Percentiles rank a stretch among this genome's conserved stretches.
phyloP scores from a whole-genome alignment of 1,139 yeast species.

The Kurtzmaniella natalensis region DNA sequence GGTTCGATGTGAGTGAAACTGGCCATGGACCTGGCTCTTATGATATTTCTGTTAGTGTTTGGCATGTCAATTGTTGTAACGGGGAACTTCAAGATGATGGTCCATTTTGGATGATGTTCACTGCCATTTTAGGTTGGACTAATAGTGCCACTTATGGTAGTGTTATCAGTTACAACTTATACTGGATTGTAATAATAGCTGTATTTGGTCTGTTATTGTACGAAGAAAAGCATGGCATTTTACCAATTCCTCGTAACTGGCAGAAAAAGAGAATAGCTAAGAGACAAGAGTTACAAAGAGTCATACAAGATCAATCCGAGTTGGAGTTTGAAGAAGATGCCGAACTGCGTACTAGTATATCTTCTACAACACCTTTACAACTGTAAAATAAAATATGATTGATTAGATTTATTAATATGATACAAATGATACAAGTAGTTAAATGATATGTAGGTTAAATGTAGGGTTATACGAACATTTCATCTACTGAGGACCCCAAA shows the following conservation, averaged over 20 bases:
- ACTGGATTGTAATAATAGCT: slow-evolving; percentile 31
- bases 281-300: slow-evolving; percentile 7
- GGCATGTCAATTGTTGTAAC: slow-evolving; percentile 49
- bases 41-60: slow-evolving; percentile 34
- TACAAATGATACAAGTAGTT: too few relatives aligned
- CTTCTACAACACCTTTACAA: slow-evolving; percentile 3
- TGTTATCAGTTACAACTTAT: slow-evolving; percentile 32
- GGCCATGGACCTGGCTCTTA: slow-evolving; percentile 48
- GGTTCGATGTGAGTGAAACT: slow-evolving; percentile 42
- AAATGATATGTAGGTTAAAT: too few relatives aligned
- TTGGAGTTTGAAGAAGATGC: neutral
- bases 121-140: slow-evolving; percentile 47
- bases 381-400: too few relatives aligned
- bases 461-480: slow-evolving; percentile 32
- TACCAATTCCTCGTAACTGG: slow-evolving; percentile 25
- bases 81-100: slow-evolving; percentile 43
- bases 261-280: slow-evolving; percentile 20
- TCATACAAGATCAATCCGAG: neutral
- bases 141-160: slow-evolving; percentile 48
- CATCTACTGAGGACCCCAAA: slow-evolving; percentile 62
- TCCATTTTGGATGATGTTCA: slow-evolving; percentile 36
- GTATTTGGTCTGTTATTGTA: slow-evolving; percentile 23
- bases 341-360: slow-evolving; percentile 1
- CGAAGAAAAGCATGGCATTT: slow-evolving; percentile 30
- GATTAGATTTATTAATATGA: too few relatives aligned